Evolutionary conservation across 129 eudicot genomes (phyloP), one percentile per base, ranked within the genome.

Genomic region (Ambrosia trifida): DNA sequence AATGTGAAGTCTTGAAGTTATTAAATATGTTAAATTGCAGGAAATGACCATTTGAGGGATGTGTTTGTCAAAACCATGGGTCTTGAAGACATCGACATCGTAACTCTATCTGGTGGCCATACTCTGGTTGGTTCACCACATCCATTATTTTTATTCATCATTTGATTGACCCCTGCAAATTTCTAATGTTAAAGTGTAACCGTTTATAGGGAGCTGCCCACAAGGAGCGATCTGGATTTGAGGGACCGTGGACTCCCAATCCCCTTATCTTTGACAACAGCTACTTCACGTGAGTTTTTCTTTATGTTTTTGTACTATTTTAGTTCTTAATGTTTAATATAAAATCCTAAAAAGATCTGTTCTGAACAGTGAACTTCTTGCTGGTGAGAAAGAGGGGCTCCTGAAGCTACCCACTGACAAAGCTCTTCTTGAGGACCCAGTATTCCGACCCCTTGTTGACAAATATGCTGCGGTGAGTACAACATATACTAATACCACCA

Each of bases 61-160:
- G 84, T 87, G 5, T 91, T 91, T 64, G 75, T 58, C 24, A 14
- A 84, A 9, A 87, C 84, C 75, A 91, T 91, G 97, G 91, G 97
- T 54, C 82, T 91, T 28, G 80, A 68, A 16, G 97, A 91, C 76
- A 83, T 81, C 32, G 97, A 91, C 68, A 88, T 91, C 56, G 97
- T 91, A 31, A 88, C 88, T 18, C 85, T 91, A 35, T 91, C 97
- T 46, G 97, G 97, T 76, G 95, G 86, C 47, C 97, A 91, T 32
- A 91, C 97, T 50, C 69, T 91, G 85, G 97, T 65, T 31, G 54
- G 72, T 68, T 53, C 8, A 8, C n/a, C 17, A 20, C 66, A 20
- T 17, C 20, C 32, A 0, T 72, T n/a, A n/a, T 13, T 20, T 63
- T 70, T 10, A 6, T 9, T 47, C 9, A 12, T 36, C 1, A 11